Base-by-base conservation (phyloP, 1,139 yeast species). In the Williopsis jadinii region DNA sequence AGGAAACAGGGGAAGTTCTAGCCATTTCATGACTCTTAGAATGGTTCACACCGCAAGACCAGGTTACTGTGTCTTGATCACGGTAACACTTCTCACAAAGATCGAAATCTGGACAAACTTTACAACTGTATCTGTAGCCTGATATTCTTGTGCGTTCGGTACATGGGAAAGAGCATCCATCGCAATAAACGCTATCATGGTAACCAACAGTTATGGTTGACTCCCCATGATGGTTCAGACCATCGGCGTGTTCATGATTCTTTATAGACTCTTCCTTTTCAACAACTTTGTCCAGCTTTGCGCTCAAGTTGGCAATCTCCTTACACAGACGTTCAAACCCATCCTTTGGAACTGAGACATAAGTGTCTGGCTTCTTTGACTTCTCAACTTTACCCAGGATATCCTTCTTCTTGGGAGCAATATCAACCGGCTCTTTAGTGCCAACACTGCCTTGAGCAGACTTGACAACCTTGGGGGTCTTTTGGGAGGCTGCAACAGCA, bases 101-200 rank as follows among this genome's bases (percentile, higher is more conserved):
- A 51, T 80, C 84, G 57, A 65, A 79, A 50, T 80, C 72, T 3
- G 53, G 46, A 53, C 87, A 80, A 29, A 70, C 70, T 40, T 70
- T 49, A 54, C 87, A 80, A 42, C 70, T 67, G 60, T 65, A 80
- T 48, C 85, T 67, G 11, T 55, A 13, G 24, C 37, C 37, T 3
- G 32, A 11, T 11, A 35, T 14, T 6, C 13, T n/a, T 5, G 32
- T 31, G 3, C 14, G 13, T 11, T 33, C 29, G 11, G 26, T 24
- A 15, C 13, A 28, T 19, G 29, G 41, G 29, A 50, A 40, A 12
- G 44, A 55, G 50, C 82, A 76, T 27, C 59, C 58, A 50, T 76
- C 80, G 51, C 82, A 76, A 34, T 44, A 36, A n/a, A 62, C 47
- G n/a, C 47, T 43, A 2, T 35, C 34, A 37, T 62, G 65, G n/a